These are phyloP conservation scores for Trichosanthes cucumerina DNA, from an alignment of 306 rosid species.

Conservation along the genomic window DNA sequence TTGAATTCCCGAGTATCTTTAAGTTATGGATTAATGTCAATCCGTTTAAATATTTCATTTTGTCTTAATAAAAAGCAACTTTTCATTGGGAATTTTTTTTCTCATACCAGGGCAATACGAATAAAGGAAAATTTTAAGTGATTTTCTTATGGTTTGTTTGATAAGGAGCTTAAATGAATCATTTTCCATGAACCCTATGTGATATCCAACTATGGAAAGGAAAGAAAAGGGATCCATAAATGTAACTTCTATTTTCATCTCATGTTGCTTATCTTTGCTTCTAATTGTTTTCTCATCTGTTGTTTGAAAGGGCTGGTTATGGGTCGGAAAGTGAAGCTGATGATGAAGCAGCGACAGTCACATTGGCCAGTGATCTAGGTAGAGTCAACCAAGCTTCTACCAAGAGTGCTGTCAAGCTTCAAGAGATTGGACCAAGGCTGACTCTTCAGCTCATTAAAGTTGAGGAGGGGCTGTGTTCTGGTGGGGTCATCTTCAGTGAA, in stretches of 20 bases:
- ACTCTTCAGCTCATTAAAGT: conserved; percentile 71
- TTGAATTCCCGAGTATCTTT: not conserved
- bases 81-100: not conserved
- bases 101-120: not conserved
- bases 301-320: conserved; percentile 67
- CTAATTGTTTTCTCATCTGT: conserved; percentile 12
- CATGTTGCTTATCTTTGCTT: not conserved
- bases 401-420: conserved; percentile 94
- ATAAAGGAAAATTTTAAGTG: not conserved
- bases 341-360: conserved; percentile 86
- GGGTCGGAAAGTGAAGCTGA: conserved; percentile 98
- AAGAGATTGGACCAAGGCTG: conserved; percentile 96
- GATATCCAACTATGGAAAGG: not conserved
- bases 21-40: not conserved
- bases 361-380: conserved; percentile 62
- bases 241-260: not conserved
- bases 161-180: not conserved
- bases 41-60: not conserved
- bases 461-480: conserved; percentile 87
- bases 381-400: conserved; percentile 71
- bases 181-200: not conserved
- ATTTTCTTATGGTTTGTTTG: not conserved
- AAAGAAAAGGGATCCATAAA: not conserved
- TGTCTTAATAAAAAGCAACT: not conserved
- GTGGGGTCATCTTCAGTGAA: conserved; percentile 71